Base-by-base conservation (phyloP, 371 early-diverging fungal species). In the Mucor lusitanicus region DNA sequence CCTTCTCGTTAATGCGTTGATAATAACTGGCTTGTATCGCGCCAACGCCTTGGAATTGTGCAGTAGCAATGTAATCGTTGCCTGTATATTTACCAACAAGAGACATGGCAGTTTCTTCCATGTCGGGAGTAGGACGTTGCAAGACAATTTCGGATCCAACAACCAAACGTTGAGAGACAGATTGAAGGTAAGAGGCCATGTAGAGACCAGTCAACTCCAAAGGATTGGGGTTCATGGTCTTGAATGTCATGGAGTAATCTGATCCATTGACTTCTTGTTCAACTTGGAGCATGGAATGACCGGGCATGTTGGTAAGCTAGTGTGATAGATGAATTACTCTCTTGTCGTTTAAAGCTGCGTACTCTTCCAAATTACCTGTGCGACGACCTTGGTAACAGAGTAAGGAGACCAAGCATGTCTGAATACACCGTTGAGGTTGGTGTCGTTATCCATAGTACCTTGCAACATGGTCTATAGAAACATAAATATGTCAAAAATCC, bases 151-250 rank as follows among this genome's bases (percentile, higher is more conserved):
- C 99, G 8, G 88, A 79, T 68, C 99, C 99, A 57, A 97, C 69
- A 55, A 95, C 89, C 56, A 97, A 73, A 58, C 91, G 80, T 60
- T 87, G 81, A 19, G 96, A 87, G 63, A 99, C 84, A 42, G 98
- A 95, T 84, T 99, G 98, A 61, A 99, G 81, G 83, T 95, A 95
- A 59, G 88, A 90, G 54, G 91, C 87, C 69, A 92, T 84, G 75
- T 87, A 95, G 63, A 97, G 90, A 65, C 98, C 98, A 17, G 97
- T 98, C 64, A 81, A 81, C 68, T 96, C 97, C 56, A 93, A 80
- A 17, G 91, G 92, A 67, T 94, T 94, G 40, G 97, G 95, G 87
- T 99, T 97, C 84, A 97, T 88, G 57, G 94, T 93, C 87, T 97
- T 98, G 74, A 93, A 65, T 81, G 93, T 96, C 65, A 92, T 60